Evolutionary conservation across 352 stramenopile species (phyloP).

Genomic region (Phytopythium vexans): DNA sequence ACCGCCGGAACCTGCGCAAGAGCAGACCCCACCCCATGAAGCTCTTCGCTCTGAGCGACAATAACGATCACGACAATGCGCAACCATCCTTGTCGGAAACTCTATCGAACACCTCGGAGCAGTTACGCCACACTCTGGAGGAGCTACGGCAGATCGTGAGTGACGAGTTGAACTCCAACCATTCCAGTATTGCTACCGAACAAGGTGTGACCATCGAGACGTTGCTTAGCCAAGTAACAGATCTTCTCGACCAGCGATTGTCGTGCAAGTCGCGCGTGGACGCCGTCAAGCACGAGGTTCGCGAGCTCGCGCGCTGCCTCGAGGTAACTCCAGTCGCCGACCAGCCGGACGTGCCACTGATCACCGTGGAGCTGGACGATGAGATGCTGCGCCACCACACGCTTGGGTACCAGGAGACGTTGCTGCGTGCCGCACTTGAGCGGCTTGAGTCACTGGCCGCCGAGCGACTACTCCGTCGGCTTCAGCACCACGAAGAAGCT

Average conservation of each 20-base stretch:
- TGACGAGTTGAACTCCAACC: not conserved
- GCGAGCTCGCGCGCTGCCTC: constrained; percentile 16
- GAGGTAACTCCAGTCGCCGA: constrained; percentile 1
- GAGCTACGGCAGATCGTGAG: not conserved
- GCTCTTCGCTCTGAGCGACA: no score
- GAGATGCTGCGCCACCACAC: constrained; percentile 21
- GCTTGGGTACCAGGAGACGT: constrained; percentile 17
- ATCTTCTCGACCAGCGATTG: constrained; percentile 10
- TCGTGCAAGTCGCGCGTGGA: constrained; percentile 11
- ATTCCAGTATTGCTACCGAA: not conserved
- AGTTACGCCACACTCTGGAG: no score
- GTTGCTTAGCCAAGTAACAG: constrained; percentile 12
- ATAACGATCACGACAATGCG: no score
- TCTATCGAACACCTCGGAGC: no score
- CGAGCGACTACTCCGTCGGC: constrained; percentile 27
- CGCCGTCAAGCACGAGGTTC: constrained; percentile 14
- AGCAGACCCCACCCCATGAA: no score
- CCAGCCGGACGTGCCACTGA: constrained; percentile 1
- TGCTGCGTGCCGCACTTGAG: constrained; percentile 26
- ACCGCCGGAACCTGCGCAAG: no score
- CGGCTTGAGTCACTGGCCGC: constrained; percentile 29
- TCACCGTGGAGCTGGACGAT: not conserved
- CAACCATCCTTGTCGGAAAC: no score
- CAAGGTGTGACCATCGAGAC: not conserved
- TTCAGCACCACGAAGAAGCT: constrained; percentile 31